phyloP scores from a whole-genome alignment of 2,329 filamentous ascomycete species.

The Aspergillus sp. region DNA sequence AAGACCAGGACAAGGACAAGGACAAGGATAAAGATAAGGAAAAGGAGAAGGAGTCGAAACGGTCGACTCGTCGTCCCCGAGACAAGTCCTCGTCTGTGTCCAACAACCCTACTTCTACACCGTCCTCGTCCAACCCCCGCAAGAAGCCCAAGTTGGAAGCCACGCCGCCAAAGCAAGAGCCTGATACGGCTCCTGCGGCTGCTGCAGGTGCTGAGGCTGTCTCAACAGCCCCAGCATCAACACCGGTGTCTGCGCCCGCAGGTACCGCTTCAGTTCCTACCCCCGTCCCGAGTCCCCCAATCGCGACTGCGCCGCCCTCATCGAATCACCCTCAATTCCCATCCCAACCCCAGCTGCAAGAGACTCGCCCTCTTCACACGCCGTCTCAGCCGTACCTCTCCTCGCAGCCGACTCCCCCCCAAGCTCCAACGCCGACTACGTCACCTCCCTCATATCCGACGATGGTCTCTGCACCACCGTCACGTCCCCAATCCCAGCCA shows the following conservation, averaged over 20 bases:
- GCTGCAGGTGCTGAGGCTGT: slow-evolving; percentile 7
- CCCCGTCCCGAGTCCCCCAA: slow-evolving; percentile 17
- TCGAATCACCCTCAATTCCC: slow-evolving; percentile 2
- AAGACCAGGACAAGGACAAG: slow-evolving; percentile 19
- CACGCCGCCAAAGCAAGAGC: slow-evolving; percentile 14
- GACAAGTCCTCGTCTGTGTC: slow-evolving; percentile 35
- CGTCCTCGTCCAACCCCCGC: slow-evolving; percentile 36
- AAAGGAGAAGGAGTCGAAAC: slow-evolving; percentile 24
- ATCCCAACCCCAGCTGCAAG: slow-evolving; percentile 21
- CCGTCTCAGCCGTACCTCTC: slow-evolving; percentile 26
- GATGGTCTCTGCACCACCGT: slow-evolving; percentile 29
- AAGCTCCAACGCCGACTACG: slow-evolving; percentile 26
- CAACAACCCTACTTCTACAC: slow-evolving; percentile 9
- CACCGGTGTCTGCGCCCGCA: slow-evolving; percentile 4
- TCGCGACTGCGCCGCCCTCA: slow-evolving; percentile 7
- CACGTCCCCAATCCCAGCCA: slow-evolving; percentile 44
- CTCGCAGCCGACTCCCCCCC: slow-evolving; percentile 26
- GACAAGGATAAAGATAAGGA: slow-evolving; percentile 30
- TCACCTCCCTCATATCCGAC: slow-evolving; percentile 17
- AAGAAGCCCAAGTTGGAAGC: slow-evolving; percentile 48
- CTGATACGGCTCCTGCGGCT: slow-evolving; percentile 6
- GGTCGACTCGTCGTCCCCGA: slow-evolving; percentile 33
- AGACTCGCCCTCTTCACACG: slow-evolving; percentile 17
- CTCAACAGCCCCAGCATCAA: slow-evolving; percentile 19
- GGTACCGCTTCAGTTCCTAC: slow-evolving; percentile 10